phyloP scores from a whole-genome alignment of 2,329 filamentous ascomycete genomes.

The Fusarium papillatum region DNA sequence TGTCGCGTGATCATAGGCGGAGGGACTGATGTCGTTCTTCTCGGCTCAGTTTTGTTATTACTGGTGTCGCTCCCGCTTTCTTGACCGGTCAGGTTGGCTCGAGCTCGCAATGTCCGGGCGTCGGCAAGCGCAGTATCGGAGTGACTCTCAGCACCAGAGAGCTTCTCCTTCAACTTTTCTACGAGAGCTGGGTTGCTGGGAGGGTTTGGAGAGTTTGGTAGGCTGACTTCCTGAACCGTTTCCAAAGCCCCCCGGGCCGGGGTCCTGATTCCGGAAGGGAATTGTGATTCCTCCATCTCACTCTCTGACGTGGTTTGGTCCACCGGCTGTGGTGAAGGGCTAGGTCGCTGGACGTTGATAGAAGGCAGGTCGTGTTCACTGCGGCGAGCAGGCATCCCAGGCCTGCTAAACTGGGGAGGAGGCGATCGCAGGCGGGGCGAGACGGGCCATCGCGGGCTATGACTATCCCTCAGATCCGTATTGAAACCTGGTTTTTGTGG shows the following conservation, averaged over 20 bases:
- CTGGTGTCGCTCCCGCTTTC: slow-evolving; percentile 79
- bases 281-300: slow-evolving; percentile 65
- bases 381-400: slow-evolving; percentile 59
- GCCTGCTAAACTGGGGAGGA: slow-evolving; percentile 68
- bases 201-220: slow-evolving; percentile 76
- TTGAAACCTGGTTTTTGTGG: slow-evolving; percentile 72
- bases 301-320: slow-evolving; percentile 60
- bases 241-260: slow-evolving; percentile 78
- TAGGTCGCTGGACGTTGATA: slow-evolving; percentile 67
- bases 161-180: slow-evolving; percentile 66
- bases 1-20: slow-evolving; percentile 72
- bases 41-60: slow-evolving; percentile 58
- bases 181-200: slow-evolving; percentile 58
- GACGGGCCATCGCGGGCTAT: slow-evolving; percentile 80
- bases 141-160: slow-evolving; percentile 56
- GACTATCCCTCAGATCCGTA: slow-evolving; percentile 67
- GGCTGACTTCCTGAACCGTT: slow-evolving; percentile 92
- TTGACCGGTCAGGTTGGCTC: slow-evolving; percentile 59
- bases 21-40: slow-evolving; percentile 61
- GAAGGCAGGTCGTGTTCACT: slow-evolving; percentile 64
- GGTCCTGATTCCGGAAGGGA: slow-evolving; percentile 68
- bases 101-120: slow-evolving; percentile 59
- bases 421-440: slow-evolving; percentile 85
- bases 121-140: slow-evolving; percentile 56
- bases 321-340: slow-evolving; percentile 60